Base-by-base conservation (phyloP, 2,329 filamentous ascomycete genomes). In the Verticillium dahliae region DNA sequence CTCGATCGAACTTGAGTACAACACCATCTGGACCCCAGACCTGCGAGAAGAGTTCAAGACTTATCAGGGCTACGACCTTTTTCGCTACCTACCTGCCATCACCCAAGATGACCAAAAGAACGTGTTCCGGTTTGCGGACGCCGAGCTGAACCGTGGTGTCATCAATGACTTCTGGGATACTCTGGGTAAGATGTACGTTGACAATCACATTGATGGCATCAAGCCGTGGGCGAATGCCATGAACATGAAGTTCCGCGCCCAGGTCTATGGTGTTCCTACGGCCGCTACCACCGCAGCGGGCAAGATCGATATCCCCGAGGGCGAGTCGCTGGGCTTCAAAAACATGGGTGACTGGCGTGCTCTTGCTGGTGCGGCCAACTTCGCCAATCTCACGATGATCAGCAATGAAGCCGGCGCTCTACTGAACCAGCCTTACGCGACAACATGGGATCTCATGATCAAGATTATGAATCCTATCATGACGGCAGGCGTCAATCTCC, bases 81-180 rank as follows among this genome's bases (percentile, higher is more conserved):
- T 50, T 38, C 38, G 45, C 38, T 56, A 59, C 15, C 56, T 63
- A 13, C 62, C 62, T 22, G 62, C 62, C 37, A 52, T 63, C 6
- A 61, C 58, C 6, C 57, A 57, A 31, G 60, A 59, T 18, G 56
- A 63, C 35, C 60, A 63, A 60, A 63, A 63, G 62, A 60, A 57
- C 38, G 60, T 59, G 11, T 63, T 59, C 60, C 22, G 31, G 27
- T 63, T 63, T 34, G 18, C 45, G 3, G 57, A 61, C 41, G 35
- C 35, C n/a, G 62, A 61, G 60, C 27, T 63, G 1, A 63, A 52
- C 50, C 62, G 62, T 7, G 62, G 62, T 14, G 56, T 61, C 52
- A 59, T 63, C 60, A 63, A 63, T 34, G 62, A 63, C 56, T 63
- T 61, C 60, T 63, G 62, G 62, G 52, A 61, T 38, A 63, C 62